Percentiles rank a stretch among this genome's conserved stretches.
These are phyloP conservation scores for Clonostachys byssicola DNA, from an alignment of 2,329 filamentous ascomycete species.

Conservation along the genomic window DNA sequence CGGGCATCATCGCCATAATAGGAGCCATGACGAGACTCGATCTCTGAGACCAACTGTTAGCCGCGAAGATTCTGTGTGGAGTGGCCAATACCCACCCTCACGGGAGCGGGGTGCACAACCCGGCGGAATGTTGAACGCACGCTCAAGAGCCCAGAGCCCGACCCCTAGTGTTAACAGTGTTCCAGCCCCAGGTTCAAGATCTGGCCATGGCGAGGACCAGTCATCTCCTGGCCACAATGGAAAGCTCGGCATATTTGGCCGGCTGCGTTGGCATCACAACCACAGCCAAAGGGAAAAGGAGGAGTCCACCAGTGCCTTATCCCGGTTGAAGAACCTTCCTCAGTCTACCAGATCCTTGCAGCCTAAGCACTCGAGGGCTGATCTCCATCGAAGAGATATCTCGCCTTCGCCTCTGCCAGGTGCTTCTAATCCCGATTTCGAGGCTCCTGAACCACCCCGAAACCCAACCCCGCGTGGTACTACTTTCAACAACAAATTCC, in stretches of 20 bases:
- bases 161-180: constrained; percentile 71
- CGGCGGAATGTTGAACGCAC: constrained; percentile 36
- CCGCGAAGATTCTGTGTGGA: constrained; percentile 63
- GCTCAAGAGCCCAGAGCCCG: constrained; percentile 71
- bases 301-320: constrained; percentile 9
- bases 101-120: constrained; percentile 48
- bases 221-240: constrained; percentile 53
- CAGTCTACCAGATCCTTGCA: constrained; percentile 49
- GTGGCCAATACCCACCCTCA: constrained; percentile 33
- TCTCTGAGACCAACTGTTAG: constrained; percentile 68
- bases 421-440: constrained; percentile 20
- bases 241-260: constrained; percentile 46
- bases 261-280: constrained; percentile 37
- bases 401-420: constrained; percentile 26
- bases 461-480: constrained; percentile 28
- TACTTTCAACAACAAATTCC: constrained; percentile 60
- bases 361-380: constrained; percentile 41
- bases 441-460: constrained; percentile 13
- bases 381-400: constrained; percentile 34
- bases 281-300: constrained; percentile 50
- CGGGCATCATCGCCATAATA: constrained; percentile 66
- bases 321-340: constrained; percentile 42
- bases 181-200: constrained; percentile 39
- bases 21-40: constrained; percentile 62
- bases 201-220: constrained; percentile 47